Conservation (phyloP, 345 rosid genomes). For the Orychophragmus violaceus region DNA sequence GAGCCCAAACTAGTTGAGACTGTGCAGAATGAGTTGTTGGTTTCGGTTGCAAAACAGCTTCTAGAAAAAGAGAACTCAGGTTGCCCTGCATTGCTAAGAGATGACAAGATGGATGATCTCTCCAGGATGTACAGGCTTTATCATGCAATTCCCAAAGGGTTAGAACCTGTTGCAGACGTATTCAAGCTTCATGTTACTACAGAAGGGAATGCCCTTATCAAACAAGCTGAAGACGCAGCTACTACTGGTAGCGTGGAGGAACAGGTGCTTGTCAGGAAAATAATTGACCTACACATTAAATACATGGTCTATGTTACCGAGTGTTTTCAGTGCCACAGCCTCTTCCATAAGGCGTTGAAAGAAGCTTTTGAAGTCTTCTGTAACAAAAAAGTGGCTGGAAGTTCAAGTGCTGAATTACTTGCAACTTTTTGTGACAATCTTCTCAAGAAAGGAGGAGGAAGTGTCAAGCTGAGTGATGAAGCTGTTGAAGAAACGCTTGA, state of each 20-base stretch:
- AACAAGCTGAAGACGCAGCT: constrained; percentile 84
- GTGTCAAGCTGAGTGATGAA: constrained; percentile 21
- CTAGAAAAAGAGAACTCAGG: constrained; percentile 86
- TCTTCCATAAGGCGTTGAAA: constrained; percentile 29
- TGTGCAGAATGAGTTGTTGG: constrained; percentile 63
- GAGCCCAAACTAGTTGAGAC: constrained; percentile 59
- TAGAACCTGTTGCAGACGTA: constrained; percentile 59
- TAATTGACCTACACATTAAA: constrained; percentile 59
- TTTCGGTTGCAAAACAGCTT: constrained; percentile 44
- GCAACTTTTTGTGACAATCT: constrained; percentile 31
- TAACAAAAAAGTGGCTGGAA: constrained; percentile 29
- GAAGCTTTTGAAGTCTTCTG: constrained; percentile 33
- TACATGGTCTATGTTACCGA: constrained; percentile 17
- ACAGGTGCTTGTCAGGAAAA: constrained; percentile 67
- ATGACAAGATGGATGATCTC: constrained; percentile 62
- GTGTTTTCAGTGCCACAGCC: constrained; percentile 7
- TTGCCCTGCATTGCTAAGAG: constrained; percentile 64
- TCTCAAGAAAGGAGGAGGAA: constrained; percentile 20
- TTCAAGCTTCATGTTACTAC: constrained; percentile 82
- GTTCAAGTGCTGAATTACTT: constrained; percentile 29
- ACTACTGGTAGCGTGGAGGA: constrained; percentile 34
- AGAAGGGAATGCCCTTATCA: constrained; percentile 69
- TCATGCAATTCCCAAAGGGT: constrained; percentile 46
- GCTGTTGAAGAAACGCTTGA: constrained; percentile 23
- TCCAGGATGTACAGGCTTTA: constrained; percentile 87